Evolutionary conservation across 2,329 filamentous ascomycete genomes (phyloP).

Genomic region (Aspergillus niger): DNA sequence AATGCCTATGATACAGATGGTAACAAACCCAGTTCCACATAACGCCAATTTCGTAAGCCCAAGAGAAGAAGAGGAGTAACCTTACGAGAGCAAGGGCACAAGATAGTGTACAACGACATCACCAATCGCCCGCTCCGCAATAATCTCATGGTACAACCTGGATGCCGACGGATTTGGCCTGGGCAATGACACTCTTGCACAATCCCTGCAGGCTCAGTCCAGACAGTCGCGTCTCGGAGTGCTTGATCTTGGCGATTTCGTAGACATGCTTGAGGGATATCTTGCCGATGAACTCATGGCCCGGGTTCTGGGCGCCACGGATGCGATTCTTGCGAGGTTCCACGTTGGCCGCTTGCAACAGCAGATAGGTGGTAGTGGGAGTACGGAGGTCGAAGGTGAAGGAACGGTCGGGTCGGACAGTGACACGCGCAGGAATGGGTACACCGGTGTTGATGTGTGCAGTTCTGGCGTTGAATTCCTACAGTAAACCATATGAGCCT

Average conservation of each 20-base stretch:
- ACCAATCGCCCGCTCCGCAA: constrained; percentile 3
- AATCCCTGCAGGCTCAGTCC: constrained; percentile 70
- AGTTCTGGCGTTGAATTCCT: constrained; percentile 98
- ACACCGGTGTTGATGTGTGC: constrained; percentile 79
- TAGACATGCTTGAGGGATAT: constrained; percentile 94
- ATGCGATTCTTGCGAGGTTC: constrained; percentile 71
- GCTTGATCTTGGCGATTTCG: constrained; percentile 97
- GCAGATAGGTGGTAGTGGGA: constrained; percentile 86
- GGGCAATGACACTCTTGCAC: constrained; percentile 72
- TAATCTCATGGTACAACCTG: constrained; percentile 62
- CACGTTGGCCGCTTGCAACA: constrained; percentile 80
- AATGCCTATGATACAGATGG: constrained; percentile 30
- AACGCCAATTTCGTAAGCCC: constrained; percentile 30
- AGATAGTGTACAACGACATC: constrained; percentile 15
- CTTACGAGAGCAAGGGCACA: constrained; percentile 16
- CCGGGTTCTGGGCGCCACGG: constrained; percentile 72
- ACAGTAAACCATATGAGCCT: constrained; percentile 12
- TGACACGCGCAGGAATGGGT: constrained; percentile 87
- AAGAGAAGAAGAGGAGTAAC: constrained; percentile 15
- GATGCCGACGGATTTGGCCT: constrained; percentile 75
- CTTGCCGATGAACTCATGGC: constrained; percentile 75
- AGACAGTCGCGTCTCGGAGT: constrained; percentile 71
- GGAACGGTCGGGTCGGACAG: constrained; percentile 86
- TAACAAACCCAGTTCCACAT: constrained; percentile 22
- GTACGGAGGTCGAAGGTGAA: constrained; percentile 94